Conservation (phyloP, 306 rosid species). For the Fragaria iinumae region DNA sequence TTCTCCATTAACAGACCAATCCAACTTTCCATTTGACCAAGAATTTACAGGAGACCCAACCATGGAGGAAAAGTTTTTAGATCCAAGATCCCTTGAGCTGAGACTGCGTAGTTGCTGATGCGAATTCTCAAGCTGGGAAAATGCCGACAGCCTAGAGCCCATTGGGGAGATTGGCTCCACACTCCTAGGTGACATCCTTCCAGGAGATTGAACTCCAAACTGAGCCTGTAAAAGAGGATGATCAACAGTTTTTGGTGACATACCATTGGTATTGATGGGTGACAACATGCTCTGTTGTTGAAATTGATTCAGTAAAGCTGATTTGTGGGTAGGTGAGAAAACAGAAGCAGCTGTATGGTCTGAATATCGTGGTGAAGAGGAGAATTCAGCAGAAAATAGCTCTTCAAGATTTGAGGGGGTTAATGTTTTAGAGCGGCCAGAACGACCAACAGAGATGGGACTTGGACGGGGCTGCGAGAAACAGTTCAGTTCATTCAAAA, state of each 20-base stretch:
- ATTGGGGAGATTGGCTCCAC: conserved; percentile 75
- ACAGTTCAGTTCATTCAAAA: conserved; percentile 62
- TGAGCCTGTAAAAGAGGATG: conserved; percentile 62
- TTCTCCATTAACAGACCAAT: conserved; percentile 66
- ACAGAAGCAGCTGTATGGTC: conserved; percentile 56
- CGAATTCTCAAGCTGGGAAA: conserved; percentile 64
- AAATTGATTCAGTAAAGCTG: conserved; percentile 70
- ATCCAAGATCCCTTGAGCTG: conserved; percentile 71
- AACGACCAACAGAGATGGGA: conserved; percentile 45
- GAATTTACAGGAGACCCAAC: conserved; percentile 69
- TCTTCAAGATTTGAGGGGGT: conserved; percentile 88
- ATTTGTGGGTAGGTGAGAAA: conserved; percentile 78
- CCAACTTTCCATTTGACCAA: conserved; percentile 68
- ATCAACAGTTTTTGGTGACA: conserved; percentile 68
- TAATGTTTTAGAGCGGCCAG: conserved; percentile 62
- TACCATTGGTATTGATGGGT: conserved; percentile 64
- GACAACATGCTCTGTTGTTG: conserved; percentile 76
- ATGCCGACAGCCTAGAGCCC: conserved; percentile 54
- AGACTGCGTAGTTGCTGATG: conserved; percentile 66
- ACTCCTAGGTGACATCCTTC: conserved; percentile 86
- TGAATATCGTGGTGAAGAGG: conserved; percentile 71
- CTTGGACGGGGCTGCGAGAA: conserved; percentile 55
- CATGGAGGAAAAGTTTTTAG: conserved; percentile 41
- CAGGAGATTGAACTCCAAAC: conserved; percentile 69
- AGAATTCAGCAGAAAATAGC: conserved; percentile 68